Evolutionary conservation across 805 yeast species (phyloP).

Genomic region (Pichia heedii): DNA sequence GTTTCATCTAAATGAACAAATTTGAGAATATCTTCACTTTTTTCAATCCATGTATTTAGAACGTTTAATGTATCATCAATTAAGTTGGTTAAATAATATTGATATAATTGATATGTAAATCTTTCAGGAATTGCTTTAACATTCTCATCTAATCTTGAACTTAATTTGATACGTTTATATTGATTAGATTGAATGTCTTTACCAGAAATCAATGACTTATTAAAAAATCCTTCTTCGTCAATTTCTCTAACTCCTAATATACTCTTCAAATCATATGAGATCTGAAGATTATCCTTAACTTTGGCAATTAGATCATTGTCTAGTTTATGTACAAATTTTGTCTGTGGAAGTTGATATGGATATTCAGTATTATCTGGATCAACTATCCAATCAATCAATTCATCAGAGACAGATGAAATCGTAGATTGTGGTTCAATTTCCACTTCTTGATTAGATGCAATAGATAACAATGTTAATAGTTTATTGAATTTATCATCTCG

Average conservation of each 20-base stretch:
- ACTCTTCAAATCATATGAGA: constrained; percentile 3
- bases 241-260: not conserved
- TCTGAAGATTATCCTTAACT: constrained; percentile 14
- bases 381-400: constrained; percentile 24
- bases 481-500: constrained; percentile 5
- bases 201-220: no score
- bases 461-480: constrained; percentile 15
- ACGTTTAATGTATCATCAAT: constrained; percentile 27
- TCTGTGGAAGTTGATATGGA: constrained; percentile 12
- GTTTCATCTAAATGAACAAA: constrained; percentile 30
- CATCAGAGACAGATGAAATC: constrained; percentile 9
- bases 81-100: constrained; percentile 28
- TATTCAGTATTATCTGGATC: constrained; percentile 14
- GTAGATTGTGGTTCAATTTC: constrained; percentile 11
- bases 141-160: no score
- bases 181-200: not conserved
- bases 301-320: constrained; percentile 11
- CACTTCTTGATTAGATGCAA: constrained; percentile 13
- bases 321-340: constrained; percentile 7
- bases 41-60: constrained; percentile 15
- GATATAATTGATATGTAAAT: constrained; percentile 23
- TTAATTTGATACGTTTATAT: constrained; percentile 1
- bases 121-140: constrained; percentile 3
- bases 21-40: constrained; percentile 15
- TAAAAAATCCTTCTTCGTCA: constrained; percentile 13